Evolutionary conservation across 768 basidiomycete genomes (phyloP), one percentile per base, ranked within the genome.

Genomic region (Panus rudis): DNA sequence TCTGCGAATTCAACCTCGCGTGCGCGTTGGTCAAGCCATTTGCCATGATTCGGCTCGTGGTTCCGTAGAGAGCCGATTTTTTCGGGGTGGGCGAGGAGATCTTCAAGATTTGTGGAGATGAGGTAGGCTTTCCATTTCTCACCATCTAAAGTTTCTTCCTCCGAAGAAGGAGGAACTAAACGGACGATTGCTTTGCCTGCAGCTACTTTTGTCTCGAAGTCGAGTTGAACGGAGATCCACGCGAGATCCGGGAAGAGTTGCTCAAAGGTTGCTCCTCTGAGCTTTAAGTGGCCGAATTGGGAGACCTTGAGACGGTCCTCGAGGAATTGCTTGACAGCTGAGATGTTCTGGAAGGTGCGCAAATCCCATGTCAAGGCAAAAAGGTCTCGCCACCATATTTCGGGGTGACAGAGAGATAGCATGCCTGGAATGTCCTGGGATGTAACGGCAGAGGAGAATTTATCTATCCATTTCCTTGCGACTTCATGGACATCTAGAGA

Each of bases 61-160:
- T 61, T 54, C 19, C 71, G 57, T 10, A 57, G 45, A 2, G 59
- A 48, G 5, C 69, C 71, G 31, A 60, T 46, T 42, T 54, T 60
- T 55, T 72, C 73, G 4, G 68, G 71, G 54, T 66, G 62, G 16
- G 58, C 72, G 48, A 70, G 69, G 23, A 78, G 53, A 19, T 64
- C 66, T 51, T 79, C 75, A 16, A 81, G 64, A 46, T 67, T 67
- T 21, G 77, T 80, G 54, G 69, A 73, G 31, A 72, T 50, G 4
- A 62, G 61, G 48, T 71, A 66, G 4, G 74, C 71, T 51, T 70
- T 70, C 73, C 75, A 77, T n/a, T n/a, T n/a, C n/a, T n/a, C n/a
- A n/a, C n/a, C n/a, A n/a, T n/a, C n/a, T n/a, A n/a, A n/a, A n/a
- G n/a, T n/a, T n/a, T n/a, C n/a, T 7, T 52, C 51, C 41, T 66